Base-by-base conservation (phyloP, 306 rosid species). In the Casuarina cunninghamiana region DNA sequence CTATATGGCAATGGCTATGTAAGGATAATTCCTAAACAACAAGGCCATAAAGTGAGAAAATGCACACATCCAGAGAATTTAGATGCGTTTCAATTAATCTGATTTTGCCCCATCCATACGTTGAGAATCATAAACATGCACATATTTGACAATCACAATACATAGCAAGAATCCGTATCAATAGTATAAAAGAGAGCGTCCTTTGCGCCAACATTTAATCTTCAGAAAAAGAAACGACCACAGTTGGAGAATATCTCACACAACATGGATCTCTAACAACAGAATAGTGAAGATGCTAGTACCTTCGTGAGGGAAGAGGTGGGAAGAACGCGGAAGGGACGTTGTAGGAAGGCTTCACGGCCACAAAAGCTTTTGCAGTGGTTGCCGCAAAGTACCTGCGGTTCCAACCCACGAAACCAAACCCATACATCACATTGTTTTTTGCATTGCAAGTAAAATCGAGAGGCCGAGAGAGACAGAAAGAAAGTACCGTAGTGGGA, bases 311-410 rank as follows among this genome's bases (percentile, higher is more conserved):
- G 75, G 49, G 86, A 69, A 75, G 35, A 49, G 83, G 77, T 50
- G 50, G 71, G 6, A 83, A 42, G 65, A 51, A 61, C 8, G 73
- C 77, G 54, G 84, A 72, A 83, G 88, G 75, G 68, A 76, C 80
- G 85, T 71, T 51, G 57, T 71, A 76, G 75, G 84, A 61, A 37
- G 87, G 73, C 84, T 85, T 90, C 38, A 60, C 80, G 26, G 88
- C 51, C 75, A 51, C 67, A 50, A 90, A 86, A 80, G 92, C 73
- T 83, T 86, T 90, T 50, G 81, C 79, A 10, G 87, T 63, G 55
- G 85, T 74, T 41, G 88, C 79, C 13, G 84, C 78, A 79, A 63
- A 79, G 79, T 74, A 87, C 87, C 97, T 88, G 86, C n/a, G 16
- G 49, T 60, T 37, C 71, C 16, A 79, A 78, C 51, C 21, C 45